Percentiles rank a stretch among this genome's conserved stretches.
phyloP scores from a whole-genome alignment of 139 green algal species.

The Closterium sp. region DNA sequence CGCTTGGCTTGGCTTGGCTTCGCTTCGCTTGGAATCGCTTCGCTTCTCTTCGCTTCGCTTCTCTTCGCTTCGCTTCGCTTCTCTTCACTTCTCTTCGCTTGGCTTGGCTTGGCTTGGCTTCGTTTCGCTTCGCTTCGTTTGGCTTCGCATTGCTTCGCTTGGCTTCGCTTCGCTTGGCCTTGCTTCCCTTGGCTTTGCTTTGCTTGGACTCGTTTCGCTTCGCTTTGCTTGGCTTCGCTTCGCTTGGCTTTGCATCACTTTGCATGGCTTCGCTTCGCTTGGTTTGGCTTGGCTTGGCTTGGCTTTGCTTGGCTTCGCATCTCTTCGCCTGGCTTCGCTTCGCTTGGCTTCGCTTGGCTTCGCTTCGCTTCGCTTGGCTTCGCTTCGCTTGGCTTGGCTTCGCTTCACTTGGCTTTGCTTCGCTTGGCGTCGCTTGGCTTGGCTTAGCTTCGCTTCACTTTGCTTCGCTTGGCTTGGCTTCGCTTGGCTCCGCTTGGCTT shows the following conservation, averaged over 20 bases:
- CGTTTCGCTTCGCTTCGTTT: neutral
- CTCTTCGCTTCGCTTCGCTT: slow-evolving; percentile 21
- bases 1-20: slow-evolving; percentile 15
- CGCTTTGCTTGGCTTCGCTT: neutral
- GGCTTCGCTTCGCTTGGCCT: neutral
- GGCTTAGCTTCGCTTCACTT: slow-evolving; percentile 11
- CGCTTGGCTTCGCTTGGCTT: slow-evolving; percentile 9
- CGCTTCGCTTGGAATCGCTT: neutral
- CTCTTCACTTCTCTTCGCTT: neutral
- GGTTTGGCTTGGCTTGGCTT: neutral
- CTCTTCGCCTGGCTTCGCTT: slow-evolving; percentile 9
- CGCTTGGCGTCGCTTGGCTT: slow-evolving; percentile 17
- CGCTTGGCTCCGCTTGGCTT: too few species aligned
- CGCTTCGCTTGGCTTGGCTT: slow-evolving; percentile 19
- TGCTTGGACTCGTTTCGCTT: neutral
- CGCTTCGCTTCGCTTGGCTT: neutral
- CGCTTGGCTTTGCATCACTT: neutral
- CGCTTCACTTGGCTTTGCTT: slow-evolving; percentile 24
- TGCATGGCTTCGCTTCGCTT: neutral
- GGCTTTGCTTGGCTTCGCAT: slow-evolving; percentile 8
- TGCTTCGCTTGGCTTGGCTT: neutral
- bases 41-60: slow-evolving; percentile 11
- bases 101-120: neutral
- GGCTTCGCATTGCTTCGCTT: neutral
- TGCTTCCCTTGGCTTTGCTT: too few species aligned